Base-by-base conservation (phyloP, 2,329 filamentous ascomycete genomes). In the Sclerotinia subarctica region DNA sequence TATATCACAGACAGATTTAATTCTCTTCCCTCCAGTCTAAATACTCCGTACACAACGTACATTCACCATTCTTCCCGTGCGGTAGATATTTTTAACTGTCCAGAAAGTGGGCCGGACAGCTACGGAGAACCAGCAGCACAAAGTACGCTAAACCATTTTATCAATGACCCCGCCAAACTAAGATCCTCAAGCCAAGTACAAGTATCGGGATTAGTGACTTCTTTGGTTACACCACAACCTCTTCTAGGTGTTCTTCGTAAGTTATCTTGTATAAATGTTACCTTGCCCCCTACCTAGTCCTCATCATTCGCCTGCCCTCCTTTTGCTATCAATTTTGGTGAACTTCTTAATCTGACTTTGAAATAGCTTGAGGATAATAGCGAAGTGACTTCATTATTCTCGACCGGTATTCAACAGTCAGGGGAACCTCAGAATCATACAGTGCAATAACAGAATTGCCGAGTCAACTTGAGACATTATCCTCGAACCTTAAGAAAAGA, bases 371-470 rank as follows among this genome's bases (percentile, higher is more conserved):
- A 62, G n/a, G 15, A 24, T 26, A 51, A 51, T 5, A 51, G 59
- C 7, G 32, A 38, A 51, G 24, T 24, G 2, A 62, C 44, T 15
- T 51, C 5, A 38, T 51, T 46, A 51, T 51, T 62, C 46, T 51
- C 46, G n/a, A 38, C n/a, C 7, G 19, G 32, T 15, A 21, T 51
- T 24, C 59, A 51, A 15, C 5, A 42, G 59, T 8, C 13, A 63
- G 24, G 42, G 15, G 17, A 46, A 29, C 2, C 17, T n/a, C 11
- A 11, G 65, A 68, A 56, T 64, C 64, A 70, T 65, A 70, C 68
- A 21, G 63, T n/a, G 44, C 44, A 24, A 19, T 54, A 19, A 26
- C 62, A 10, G 29, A 26, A 8, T 26, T 53, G 2, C 13, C 26
- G 44, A 64, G 58, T 49, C 26, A 13, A 24, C 17, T 42, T 24